phyloP scores from a whole-genome alignment of 257 asterid genomes.

The Gentiana macrophylla region DNA sequence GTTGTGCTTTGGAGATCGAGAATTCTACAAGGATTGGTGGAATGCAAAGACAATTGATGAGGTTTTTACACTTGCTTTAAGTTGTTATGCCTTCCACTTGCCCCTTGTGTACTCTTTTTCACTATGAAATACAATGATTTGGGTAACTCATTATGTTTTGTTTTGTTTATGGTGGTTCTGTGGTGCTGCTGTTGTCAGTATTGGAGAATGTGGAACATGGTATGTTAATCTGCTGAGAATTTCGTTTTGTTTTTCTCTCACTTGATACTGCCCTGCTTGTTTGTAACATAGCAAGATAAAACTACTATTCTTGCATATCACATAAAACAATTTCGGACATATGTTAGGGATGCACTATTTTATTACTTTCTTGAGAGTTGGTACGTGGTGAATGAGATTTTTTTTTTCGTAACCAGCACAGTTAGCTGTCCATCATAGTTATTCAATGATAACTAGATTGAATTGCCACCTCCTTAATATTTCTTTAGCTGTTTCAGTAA shows the following conservation, averaged over 20 bases:
- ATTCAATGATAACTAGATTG: neutral
- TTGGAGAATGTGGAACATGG: slow-evolving; percentile 99
- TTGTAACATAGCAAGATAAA: too few species aligned
- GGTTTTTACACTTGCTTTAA: slow-evolving; percentile 26
- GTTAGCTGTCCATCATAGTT: neutral
- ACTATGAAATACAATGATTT: neutral
- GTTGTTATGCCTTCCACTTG: neutral
- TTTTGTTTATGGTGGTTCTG: slow-evolving; percentile 12
- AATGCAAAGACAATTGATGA: slow-evolving; percentile 95
- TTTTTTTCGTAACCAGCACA: too few species aligned
- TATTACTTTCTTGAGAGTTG: neutral
- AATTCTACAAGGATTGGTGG: slow-evolving; percentile 99
- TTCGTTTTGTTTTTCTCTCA: neutral
- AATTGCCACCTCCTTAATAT: neutral
- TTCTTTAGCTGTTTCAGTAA: too few species aligned
- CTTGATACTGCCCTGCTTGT: neutral
- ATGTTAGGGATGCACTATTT: too few species aligned
- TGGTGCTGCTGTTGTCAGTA: slow-evolving; percentile 52
- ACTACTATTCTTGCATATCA: too few species aligned
- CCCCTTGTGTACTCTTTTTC: neutral
- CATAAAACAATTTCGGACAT: too few species aligned
- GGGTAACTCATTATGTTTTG: slow-evolving; percentile 10
- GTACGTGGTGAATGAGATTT: neutral
- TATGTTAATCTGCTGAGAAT: slow-evolving; percentile 18
- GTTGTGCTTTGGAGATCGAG: slow-evolving; percentile 93